Evolutionary conservation across 2,329 filamentous ascomycete species (phyloP), one percentile per base, ranked within the genome.

Genomic region (Paraconiothyrium sp.): DNA sequence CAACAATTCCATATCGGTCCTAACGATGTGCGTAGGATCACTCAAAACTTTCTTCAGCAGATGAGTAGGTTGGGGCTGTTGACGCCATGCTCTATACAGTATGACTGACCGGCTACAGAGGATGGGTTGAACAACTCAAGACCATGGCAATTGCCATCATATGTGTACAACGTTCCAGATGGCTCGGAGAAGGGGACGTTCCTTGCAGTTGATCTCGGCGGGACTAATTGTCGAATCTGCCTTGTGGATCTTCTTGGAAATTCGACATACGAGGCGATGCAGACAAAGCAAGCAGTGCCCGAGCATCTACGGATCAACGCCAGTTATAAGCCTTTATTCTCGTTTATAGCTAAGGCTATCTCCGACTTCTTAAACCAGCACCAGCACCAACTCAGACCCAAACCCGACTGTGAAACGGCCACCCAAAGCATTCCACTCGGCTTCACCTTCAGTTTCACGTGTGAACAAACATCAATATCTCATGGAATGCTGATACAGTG

Each of bases 181-280:
- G 52, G 52, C 37, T 55, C 52, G 11, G 30, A 56, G 30, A 52
- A 95, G 93, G 95, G 95, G 48, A 85, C 97, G 37, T 99, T 97
- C 81, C 89, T 99, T 76, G 94, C 95, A 39, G 94, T 99, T 67
- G 95, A 99, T 76, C 87, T 99, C 16, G 95, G 95, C 65, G 95
- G 95, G 72, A 99, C 95, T 67, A 99, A 99, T 83, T 97, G 98
- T 81, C 91, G 95, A 71, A 95, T 98, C 73, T 99, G 95, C 83
- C 97, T 94, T 44, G 91, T 99, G 73, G 87, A 92, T 71, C 85
- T 99, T 63, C 94, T 97, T 76, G 95, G 95, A 74, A 92, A 98
- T 82, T 93, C 91, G 71, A 97, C 93, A 60, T 98, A 97, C 84
- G 92, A 92, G 79, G 88, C 98, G 71, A 95, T 91, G 55, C 96